Evolutionary conservation across 108 stramenopile genomes (phyloP).

Genomic region (Nitzschia inconspicua): DNA sequence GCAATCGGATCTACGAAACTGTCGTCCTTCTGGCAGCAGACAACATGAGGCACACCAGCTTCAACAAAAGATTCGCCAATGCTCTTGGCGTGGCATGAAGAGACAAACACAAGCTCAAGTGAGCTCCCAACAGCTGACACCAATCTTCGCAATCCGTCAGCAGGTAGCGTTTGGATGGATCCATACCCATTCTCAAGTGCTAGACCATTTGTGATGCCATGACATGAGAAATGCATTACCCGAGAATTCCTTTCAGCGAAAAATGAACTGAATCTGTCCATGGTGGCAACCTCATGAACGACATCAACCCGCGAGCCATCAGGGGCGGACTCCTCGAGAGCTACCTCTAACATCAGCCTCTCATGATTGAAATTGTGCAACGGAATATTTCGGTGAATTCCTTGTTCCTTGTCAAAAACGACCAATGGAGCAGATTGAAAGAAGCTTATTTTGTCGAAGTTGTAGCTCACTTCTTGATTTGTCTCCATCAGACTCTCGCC

Average conservation of each 20-base stretch:
- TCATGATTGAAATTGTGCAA: conserved; percentile 1
- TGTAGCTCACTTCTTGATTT: not conserved
- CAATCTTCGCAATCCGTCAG: conserved; percentile 28
- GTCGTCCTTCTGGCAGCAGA: conserved; percentile 66
- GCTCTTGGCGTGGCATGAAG: conserved; percentile 58
- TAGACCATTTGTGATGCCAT: conserved; percentile 42
- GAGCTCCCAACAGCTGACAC: not conserved
- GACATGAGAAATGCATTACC: conserved; percentile 53
- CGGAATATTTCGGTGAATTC: conserved; percentile 3
- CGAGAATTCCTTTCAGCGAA: conserved; percentile 18
- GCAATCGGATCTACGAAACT: conserved; percentile 58
- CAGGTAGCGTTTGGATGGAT: conserved; percentile 36
- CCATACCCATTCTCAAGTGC: conserved; percentile 59
- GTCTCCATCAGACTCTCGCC: conserved; percentile 9
- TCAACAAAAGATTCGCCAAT: conserved; percentile 72
- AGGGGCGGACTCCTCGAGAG: not conserved
- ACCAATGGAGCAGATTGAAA: conserved; percentile 25
- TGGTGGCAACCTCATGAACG: conserved; percentile 53
- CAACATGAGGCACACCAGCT: conserved; percentile 86
- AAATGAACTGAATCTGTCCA: conserved; percentile 25
- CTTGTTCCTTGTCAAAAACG: conserved; percentile 5
- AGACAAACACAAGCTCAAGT: conserved; percentile 76
- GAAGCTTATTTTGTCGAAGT: conserved; percentile 13
- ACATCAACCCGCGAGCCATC: conserved; percentile 1
- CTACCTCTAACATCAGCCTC: not conserved